Evolutionary conservation across 73 alveolate genomes (phyloP), one percentile per base, ranked within the genome.

Genomic region (Paramecium sonneborni): DNA sequence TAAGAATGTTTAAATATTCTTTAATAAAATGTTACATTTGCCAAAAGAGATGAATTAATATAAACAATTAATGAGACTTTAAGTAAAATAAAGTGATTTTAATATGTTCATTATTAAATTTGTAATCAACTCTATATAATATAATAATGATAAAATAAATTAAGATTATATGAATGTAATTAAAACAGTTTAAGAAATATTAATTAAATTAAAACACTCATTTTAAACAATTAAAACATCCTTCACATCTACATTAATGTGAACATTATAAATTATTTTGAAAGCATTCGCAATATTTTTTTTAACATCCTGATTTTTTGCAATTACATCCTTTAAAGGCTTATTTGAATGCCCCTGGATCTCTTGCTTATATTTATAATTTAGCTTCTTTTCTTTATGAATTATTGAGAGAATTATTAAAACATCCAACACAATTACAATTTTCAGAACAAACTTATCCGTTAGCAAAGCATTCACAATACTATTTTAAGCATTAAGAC

Each of bases 401-500:
- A 76, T 92, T 97, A 95, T 95, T 92, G 24, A 95, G 95, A 30
- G 94, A 93, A 67, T 69, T 69, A 92, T 96, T 96, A 39, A 93
- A 85, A 70, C 99, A 96, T 62, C 95, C 94, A 55, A 67, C 89
- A 76, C 99, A 96, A 85, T 94, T 92, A 58, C 99, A 96, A 56
- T 95, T 95, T 39, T 94, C 95, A 23, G 85, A 46, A 86, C 99
- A 96, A 52, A 86, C 85, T 74, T 93, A 95, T 39, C 96, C 96
- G 91, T 94, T 95, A 11, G 97, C 96, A 93, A 96, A 96, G 41
- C 99, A 96, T 58, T 96, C 99, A 85, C 99, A 96, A 93, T 96
- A 96, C 76, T 95, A 88, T 92, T 96, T 96, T 41, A 96, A 56
- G 57, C 99, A 96, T 85, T 95, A 93, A 34, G 99, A 95, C 76